phyloP scores from a whole-genome alignment of 371 early-diverging fungal species.

The Funneliformis caledonium region DNA sequence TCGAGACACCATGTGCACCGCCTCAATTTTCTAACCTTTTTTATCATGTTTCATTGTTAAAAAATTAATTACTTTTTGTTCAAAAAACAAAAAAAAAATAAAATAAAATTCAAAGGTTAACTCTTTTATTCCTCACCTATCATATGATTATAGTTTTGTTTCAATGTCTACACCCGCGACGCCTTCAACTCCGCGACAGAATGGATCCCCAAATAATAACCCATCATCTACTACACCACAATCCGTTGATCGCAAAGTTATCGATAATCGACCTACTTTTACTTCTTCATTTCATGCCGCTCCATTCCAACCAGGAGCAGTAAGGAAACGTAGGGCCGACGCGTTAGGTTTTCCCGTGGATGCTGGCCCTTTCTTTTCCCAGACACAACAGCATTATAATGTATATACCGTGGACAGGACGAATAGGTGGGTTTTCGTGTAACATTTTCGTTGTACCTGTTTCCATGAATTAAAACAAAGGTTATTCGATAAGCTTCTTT shows the following conservation, averaged over 20 bases:
- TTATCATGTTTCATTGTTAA: neutral
- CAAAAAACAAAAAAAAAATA: neutral
- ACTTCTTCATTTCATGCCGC: constrained; percentile 17
- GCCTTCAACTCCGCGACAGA: neutral
- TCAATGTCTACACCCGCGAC: neutral
- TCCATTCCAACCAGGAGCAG: constrained; percentile 3
- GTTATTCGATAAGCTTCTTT: too few relatives aligned
- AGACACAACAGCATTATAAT: constrained; percentile 66
- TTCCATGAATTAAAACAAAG: too few relatives aligned
- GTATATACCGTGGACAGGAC: constrained; percentile 65
- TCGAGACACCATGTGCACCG: neutral
- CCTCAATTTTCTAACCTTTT: neutral
- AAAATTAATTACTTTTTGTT: neutral
- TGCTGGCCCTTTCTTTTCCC: constrained; percentile 64
- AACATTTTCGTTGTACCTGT: too few relatives aligned
- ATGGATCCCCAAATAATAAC: constrained; percentile 4
- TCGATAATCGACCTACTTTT: constrained; percentile 25
- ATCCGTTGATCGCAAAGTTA: constrained; percentile 14
- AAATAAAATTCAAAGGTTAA: neutral
- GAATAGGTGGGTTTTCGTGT: constrained; percentile 49
- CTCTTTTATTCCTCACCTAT: neutral
- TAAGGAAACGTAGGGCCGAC: constrained; percentile 39
- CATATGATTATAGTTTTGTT: neutral
- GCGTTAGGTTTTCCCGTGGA: constrained; percentile 37
- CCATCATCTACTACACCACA: neutral